These are phyloP conservation scores for Endothia cerciana DNA, from an alignment of 2,329 filamentous ascomycete species.

Conservation along the genomic window DNA sequence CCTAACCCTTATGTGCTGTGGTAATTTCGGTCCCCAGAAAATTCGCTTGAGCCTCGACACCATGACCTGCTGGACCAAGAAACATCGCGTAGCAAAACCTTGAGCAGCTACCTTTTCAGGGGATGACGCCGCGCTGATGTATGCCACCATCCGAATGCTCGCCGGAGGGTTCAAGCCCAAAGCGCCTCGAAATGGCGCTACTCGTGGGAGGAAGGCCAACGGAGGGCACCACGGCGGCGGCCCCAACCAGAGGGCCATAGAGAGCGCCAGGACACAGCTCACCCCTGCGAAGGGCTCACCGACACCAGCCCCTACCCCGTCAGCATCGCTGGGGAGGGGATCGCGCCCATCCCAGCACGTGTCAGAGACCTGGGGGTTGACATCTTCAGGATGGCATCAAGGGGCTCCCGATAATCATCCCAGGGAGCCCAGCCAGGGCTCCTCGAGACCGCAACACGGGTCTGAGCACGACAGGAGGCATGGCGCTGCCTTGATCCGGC, in stretches of 20 bases:
- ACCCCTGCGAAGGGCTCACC: not conserved
- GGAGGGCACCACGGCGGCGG: rapidly evolving
- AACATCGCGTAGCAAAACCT: no score
- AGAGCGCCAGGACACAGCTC: not conserved
- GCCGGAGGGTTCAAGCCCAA: not conserved
- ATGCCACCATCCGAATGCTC: not conserved
- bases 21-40: no score
- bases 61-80: not conserved
- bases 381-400: no score
- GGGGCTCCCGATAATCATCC: no score
- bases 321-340: not conserved
- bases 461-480: no score
- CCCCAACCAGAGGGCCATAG: not conserved
- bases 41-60: not conserved
- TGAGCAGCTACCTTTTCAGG: not conserved
- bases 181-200: not conserved
- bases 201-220: rapidly evolving
- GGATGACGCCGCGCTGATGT: not conserved
- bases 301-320: not conserved
- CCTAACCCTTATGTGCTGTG: not conserved
- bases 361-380: no score
- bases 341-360: not conserved
- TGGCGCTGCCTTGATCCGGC: no score
- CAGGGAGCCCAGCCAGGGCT: no score
- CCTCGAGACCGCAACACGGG: no score